These are phyloP conservation scores for Phlyctochytrium bullatum DNA, from an alignment of 192 early-diverging fungal genomes.

Conservation along the genomic window DNA sequence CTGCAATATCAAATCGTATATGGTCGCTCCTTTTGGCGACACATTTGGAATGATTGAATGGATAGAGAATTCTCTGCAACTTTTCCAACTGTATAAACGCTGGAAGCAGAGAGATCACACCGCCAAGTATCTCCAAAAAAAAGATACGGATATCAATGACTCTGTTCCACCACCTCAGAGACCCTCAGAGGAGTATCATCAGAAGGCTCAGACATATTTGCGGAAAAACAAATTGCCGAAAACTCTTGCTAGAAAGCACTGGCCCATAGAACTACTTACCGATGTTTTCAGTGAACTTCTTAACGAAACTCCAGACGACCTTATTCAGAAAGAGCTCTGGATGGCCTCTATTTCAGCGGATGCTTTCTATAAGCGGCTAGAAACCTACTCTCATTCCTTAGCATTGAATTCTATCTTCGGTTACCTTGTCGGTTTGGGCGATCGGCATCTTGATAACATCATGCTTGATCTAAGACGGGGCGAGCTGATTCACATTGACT, in stretches of 20 bases:
- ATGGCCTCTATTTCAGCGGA: conserved; percentile 36
- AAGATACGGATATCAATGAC: conserved; percentile 37
- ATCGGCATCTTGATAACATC: conserved; percentile 76
- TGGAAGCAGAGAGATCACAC: conserved; percentile 74
- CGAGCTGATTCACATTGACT: conserved; percentile 70
- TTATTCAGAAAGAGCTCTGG: conserved; percentile 69
- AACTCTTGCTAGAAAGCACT: conserved; percentile 59
- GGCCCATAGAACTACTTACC: conserved; percentile 61
- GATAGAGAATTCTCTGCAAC: conserved; percentile 76
- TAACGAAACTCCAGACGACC: conserved; percentile 61
- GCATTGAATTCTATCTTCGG: conserved; percentile 65
- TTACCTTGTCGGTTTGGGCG: conserved; percentile 65
- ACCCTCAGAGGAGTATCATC: conserved; percentile 44
- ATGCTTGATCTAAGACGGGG: conserved; percentile 49
- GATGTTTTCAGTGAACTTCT: conserved; percentile 62
- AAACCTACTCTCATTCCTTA: conserved; percentile 44
- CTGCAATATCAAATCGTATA: conserved; percentile 49
- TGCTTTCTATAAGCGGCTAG: conserved; percentile 40
- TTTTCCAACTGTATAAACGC: conserved; percentile 75
- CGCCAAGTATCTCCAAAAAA: conserved; percentile 50
- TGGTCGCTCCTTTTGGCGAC: conserved; percentile 86
- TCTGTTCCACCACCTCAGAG: conserved; percentile 31
- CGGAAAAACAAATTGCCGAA: conserved; percentile 51
- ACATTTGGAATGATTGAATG: conserved; percentile 93
- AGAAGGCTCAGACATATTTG: conserved; percentile 44